Evolutionary conservation across 768 basidiomycete species (phyloP), one percentile per base, ranked within the genome.

Genomic region (Trametes maxima): DNA sequence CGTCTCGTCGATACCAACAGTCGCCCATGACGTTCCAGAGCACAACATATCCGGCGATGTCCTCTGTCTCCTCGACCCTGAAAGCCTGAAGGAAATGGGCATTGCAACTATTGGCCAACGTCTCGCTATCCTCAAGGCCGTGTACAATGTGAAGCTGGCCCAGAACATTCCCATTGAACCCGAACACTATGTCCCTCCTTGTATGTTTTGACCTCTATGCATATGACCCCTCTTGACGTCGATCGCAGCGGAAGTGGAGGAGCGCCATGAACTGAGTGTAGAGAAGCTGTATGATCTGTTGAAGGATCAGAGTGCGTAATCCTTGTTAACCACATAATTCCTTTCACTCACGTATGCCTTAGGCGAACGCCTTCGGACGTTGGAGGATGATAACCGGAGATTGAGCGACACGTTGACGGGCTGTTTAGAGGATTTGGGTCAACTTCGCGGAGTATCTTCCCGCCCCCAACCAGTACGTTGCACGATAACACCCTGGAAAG

Each of bases 11-110:
- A 54, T 28, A 16, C 56, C 53, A 48, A 57, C 51, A 42, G 37
- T 42, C 28, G 24, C 57, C n/a, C 50, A 48, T 48, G 45, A 16
- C 44, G 11, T 54, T 37, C 43, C 70, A 96, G 96, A 95, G 72
- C 91, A 99, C 74, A 89, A 85, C 64, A 92, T 99, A 65, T 89
- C 89, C 17, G 97, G 97, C 57, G 95, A 98, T 64, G 86, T 93
- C 1, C 82, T 99, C 7, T 86, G 89, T 64, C 78, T 90, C 68
- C 81, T 98, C 49, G 90, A 94, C 72, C 81, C 86, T n/a, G 91
- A 95, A 22, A 76, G 85, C 1, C 84, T 99, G 65, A 92, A 91
- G 74, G 87, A 90, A 44, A 78, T 98, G 57, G 97, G 97, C 8
- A 83, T 99, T 44, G 71, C 83, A n/a, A 92, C 90, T 37, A 85